Evolutionary conservation across 202 grass and related monocot species (phyloP), one percentile per base, ranked within the genome.

Genomic region (Hordeum pubiflorum): DNA sequence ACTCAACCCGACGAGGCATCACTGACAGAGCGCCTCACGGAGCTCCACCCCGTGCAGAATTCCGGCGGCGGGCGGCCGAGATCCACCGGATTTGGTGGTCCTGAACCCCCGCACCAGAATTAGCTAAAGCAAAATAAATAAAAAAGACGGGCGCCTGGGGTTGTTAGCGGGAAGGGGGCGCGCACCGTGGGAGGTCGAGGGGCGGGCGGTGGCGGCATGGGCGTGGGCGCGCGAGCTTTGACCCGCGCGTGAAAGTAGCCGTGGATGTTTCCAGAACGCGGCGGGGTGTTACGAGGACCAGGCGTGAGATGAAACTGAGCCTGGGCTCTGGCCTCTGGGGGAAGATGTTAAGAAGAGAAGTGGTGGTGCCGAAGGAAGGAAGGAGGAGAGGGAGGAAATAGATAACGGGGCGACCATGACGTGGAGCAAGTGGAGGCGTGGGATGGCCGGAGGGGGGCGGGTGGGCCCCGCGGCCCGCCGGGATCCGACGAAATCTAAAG

Each of bases 401-500:
- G 57, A 77, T 80, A 85, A 83, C 78, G 69, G 56, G 62, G 34
- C 0, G 61, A 22, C 37, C 74, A 52, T 87, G 88, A 94, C 91
- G 79, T 97, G 94, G 94, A 82, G 77, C 75, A 90, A 89, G 76
- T 82, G 81, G 84, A 86, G 91, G 84, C 77, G 83, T 5, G 41
- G 83, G 33, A 91, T 63, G 7, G 46, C 46, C 46, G 46, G 41
- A 44, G 60, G 63, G 58, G 58, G 50, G 36, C 32, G 20, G 33
- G 58, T 1, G 79, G 89, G 76, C 9, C 84, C 36, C 17, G 31
- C 21, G 38, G 9, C 56, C 39, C 12, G 4, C 13, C 31, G 27
- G 77, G 70, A 77, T 76, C 79, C 81, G 86, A 81, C 79, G 82
- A 93, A 81, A 97, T 97, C 92, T 86, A 97, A 86, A 89, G 86